Percentiles rank a stretch among this genome's conserved stretches.
These are phyloP conservation scores for Fusarium miscanthi DNA, from an alignment of 2,329 filamentous ascomycete genomes.

Conservation along the genomic window DNA sequence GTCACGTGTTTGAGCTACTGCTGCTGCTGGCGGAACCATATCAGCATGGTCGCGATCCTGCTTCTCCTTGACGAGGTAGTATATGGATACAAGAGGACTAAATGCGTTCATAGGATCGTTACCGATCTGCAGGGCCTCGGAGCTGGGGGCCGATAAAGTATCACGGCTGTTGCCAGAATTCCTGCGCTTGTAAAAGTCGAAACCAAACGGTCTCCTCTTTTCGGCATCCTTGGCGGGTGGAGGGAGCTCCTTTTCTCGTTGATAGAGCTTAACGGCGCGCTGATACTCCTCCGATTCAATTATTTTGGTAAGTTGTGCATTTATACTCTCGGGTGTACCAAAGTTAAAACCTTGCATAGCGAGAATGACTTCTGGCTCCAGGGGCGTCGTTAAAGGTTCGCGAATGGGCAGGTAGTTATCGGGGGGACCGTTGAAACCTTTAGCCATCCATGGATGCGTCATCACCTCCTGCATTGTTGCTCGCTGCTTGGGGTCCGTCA, in stretches of 20 bases:
- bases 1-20: slow-evolving; percentile 58
- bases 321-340: slow-evolving; percentile 86
- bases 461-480: slow-evolving; percentile 92
- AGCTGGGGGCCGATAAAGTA: slow-evolving; percentile 84
- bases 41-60: slow-evolving; percentile 76
- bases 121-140: slow-evolving; percentile 84
- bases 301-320: slow-evolving; percentile 82
- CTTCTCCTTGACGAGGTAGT: slow-evolving; percentile 96
- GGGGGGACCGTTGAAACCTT: slow-evolving; percentile 86
- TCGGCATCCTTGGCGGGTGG: slow-evolving; percentile 74
- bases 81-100: slow-evolving; percentile 90
- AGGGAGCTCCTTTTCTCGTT: slow-evolving; percentile 72
- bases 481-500: slow-evolving; percentile 89
- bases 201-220: slow-evolving; percentile 86
- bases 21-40: slow-evolving; percentile 61
- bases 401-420: slow-evolving; percentile 89
- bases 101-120: slow-evolving; percentile 93
- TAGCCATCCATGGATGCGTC: slow-evolving; percentile 94
- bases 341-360: slow-evolving; percentile 99
- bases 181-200: slow-evolving; percentile 96
- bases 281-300: slow-evolving; percentile 96
- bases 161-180: slow-evolving; percentile 92
- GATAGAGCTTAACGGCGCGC: slow-evolving; percentile 77
- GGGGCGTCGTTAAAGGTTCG: slow-evolving; percentile 84
- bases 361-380: slow-evolving; percentile 85